Conservation (phyloP, 805 yeast species). For the Spathaspora passalidarum region DNA sequence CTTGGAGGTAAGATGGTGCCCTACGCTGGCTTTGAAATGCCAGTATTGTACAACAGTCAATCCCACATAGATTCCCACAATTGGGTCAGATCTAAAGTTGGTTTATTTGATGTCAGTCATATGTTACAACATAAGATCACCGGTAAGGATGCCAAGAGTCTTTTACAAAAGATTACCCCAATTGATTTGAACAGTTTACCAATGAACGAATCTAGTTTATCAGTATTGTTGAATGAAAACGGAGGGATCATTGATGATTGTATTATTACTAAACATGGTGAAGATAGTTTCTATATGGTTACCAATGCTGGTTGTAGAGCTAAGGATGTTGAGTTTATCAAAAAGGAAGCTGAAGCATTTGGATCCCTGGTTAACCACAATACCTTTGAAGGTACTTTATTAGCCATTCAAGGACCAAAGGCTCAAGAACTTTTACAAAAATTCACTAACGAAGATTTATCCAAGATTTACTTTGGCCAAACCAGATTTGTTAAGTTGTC, state of each 20-base stretch:
- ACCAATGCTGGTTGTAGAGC: conserved; percentile 95
- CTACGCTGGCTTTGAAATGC: conserved; percentile 96
- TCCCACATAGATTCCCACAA: conserved; percentile 89
- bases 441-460: conserved; percentile 57
- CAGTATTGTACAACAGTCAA: conserved; percentile 81
- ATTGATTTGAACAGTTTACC: conserved; percentile 64
- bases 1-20: conserved; percentile 91
- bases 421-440: conserved; percentile 67
- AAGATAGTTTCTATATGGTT: conserved; percentile 76
- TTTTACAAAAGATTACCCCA: conserved; percentile 84
- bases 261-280: conserved; percentile 82
- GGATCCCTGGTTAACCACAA: conserved; percentile 31
- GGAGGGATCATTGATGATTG: conserved; percentile 93
- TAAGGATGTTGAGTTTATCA: conserved; percentile 68
- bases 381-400: conserved; percentile 66
- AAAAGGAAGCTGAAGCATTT: conserved; percentile 43
- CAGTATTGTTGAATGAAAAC: conserved; percentile 66
- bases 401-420: conserved; percentile 93
- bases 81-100: conserved; percentile 88
- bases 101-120: conserved; percentile 94
- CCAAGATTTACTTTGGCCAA: conserved; percentile 71
- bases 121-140: conserved; percentile 86
- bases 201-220: conserved; percentile 64
- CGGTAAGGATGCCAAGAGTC: conserved; percentile 65
- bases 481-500: conserved; percentile 45